Conservation (phyloP, 352 stramenopile genomes). For the Nothophytophthora sp. region DNA sequence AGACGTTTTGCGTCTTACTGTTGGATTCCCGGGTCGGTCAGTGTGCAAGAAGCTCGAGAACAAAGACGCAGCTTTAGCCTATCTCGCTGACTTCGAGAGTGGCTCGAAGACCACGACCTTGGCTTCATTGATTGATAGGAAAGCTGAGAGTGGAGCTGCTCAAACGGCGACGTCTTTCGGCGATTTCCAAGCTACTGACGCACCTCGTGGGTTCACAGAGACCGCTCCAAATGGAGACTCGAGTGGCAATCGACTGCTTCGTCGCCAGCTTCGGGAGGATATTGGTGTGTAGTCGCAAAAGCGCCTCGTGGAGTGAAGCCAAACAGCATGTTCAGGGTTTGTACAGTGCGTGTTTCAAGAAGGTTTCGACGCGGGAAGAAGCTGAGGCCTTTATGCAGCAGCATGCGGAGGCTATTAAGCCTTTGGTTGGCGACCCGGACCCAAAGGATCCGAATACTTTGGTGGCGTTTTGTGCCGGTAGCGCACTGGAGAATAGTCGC, state of each 20-base stretch:
- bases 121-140: conserved; percentile 3
- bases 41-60: conserved; percentile 17
- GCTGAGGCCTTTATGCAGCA: conserved; percentile 53
- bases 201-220: background rate
- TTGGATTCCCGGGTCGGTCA: conserved; percentile 9
- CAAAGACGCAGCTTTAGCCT: conserved; percentile 15
- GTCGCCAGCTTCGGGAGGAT: conserved; percentile 1
- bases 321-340: conserved; percentile 58
- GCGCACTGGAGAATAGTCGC: conserved; percentile 62
- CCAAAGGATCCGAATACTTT: conserved; percentile 50
- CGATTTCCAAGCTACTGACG: no score
- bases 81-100: conserved; percentile 5
- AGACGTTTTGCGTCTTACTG: conserved; percentile 24
- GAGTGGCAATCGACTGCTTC: conserved; percentile 1
- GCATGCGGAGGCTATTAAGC: conserved; percentile 12
- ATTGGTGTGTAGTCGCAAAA: conserved; percentile 61
- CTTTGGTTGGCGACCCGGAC: conserved; percentile 29
- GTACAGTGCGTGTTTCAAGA: conserved; percentile 57
- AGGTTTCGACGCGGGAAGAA: conserved; percentile 47
- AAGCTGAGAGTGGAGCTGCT: background rate
- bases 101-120: conserved; percentile 1
- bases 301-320: conserved; percentile 52
- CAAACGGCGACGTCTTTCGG: no score
- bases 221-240: background rate
- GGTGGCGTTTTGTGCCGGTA: conserved; percentile 82